A percentile compares a stretch with the other conserved stretches of the same genome.
These are phyloP conservation scores for Mayamaea pseudoterrestris DNA, from an alignment of 108 stramenopile genomes.

Conservation along the genomic window DNA sequence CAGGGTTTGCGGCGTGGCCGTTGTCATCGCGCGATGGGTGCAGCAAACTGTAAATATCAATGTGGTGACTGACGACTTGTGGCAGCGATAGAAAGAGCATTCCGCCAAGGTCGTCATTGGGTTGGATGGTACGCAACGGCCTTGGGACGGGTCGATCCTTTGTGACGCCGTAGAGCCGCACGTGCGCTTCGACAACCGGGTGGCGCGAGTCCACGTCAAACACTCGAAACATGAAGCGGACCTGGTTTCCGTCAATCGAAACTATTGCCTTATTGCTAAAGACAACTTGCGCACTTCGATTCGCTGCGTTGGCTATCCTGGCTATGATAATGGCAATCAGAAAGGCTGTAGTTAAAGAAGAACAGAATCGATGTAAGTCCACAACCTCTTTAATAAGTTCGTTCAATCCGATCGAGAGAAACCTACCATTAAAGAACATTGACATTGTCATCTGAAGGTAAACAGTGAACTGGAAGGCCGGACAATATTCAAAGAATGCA, in stretches of 20 bases:
- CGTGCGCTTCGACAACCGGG: conserved; percentile 80
- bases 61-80: conserved; percentile 33
- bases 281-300: conserved; percentile 51
- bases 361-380: no score
- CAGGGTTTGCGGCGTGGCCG: no score
- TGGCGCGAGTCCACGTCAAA: conserved; percentile 57
- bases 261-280: conserved; percentile 62
- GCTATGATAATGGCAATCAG: conserved; percentile 66
- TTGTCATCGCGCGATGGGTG: conserved; percentile 11
- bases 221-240: conserved; percentile 23
- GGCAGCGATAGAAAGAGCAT: conserved; percentile 40
- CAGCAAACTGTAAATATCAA: conserved; percentile 39
- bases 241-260: conserved; percentile 19
- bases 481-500: conserved; percentile 63
- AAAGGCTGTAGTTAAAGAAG: conserved; percentile 57
- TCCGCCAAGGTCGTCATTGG: conserved; percentile 59
- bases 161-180: conserved; percentile 59
- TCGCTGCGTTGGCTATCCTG: conserved; percentile 36
- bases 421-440: conserved; percentile 56
- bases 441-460: conserved; percentile 60
- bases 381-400: no score
- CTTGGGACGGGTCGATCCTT: conserved; percentile 29
- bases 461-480: conserved; percentile 41
- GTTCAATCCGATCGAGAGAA: no score
- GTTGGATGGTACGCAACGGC: conserved; percentile 35